Conservation (phyloP, 1,284 basidiomycete species). For the Cutaneotrichosporon dermatis region DNA sequence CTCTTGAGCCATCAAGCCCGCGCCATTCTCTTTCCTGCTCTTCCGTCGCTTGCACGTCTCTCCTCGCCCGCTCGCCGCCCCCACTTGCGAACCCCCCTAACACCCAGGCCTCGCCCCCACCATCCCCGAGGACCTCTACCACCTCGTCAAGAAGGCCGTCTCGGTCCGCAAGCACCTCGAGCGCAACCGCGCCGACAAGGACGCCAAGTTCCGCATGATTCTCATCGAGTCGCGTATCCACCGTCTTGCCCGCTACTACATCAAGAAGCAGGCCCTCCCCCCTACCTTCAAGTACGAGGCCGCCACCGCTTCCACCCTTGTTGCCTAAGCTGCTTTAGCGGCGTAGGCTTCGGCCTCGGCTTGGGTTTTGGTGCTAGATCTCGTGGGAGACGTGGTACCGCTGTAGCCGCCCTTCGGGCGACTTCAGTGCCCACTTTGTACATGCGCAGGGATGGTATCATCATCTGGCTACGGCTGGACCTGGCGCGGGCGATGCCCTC, state of each 20-base stretch:
- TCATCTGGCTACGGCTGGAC: conserved; percentile 12
- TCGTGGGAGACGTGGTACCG: not conserved
- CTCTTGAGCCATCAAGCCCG: too few relatives aligned
- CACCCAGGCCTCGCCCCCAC: conserved; percentile 87
- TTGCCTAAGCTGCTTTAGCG: conserved; percentile 44
- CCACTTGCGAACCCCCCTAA: not conserved
- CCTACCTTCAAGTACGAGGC: conserved; percentile 98
- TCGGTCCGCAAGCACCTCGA: conserved; percentile 98
- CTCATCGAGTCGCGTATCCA: conserved; percentile 99
- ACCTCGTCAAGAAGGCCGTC: conserved; percentile 99
- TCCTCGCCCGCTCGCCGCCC: too few relatives aligned
- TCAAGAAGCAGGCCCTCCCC: conserved; percentile 93
- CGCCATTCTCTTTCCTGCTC: too few relatives aligned
- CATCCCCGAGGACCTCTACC: conserved; percentile 99
- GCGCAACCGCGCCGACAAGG: conserved; percentile 97
- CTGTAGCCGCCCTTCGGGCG: not conserved
- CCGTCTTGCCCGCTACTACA: conserved; percentile 93
- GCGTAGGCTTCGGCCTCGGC: too few relatives aligned
- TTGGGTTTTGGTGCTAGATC: too few relatives aligned
- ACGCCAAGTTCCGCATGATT: conserved; percentile 95
- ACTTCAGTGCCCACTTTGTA: conserved; percentile 1
- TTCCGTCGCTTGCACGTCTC: too few relatives aligned
- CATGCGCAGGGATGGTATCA: conserved; percentile 12
- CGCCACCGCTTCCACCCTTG: conserved; percentile 69
- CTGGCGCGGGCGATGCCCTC: conserved; percentile 10